A percentile compares a stretch with the other conserved stretches of the same genome.
These are phyloP conservation scores for Calocybe gangraenosa DNA, from an alignment of 768 basidiomycete genomes.

Conservation along the genomic window DNA sequence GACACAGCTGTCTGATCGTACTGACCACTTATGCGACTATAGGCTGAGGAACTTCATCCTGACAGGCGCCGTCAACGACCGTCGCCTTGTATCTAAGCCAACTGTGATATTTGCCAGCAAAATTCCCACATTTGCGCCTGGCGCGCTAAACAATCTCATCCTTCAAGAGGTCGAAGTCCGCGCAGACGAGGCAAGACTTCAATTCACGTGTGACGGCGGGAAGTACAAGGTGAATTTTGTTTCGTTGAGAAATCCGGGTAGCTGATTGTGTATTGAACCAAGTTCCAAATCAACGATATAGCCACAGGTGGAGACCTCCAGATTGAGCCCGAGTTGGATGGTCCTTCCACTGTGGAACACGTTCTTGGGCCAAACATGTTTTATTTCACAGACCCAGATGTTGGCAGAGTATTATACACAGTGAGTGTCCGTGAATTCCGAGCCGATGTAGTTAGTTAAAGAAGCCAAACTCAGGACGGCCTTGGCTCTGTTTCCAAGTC, in stretches of 20 bases:
- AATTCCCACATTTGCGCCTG: neutral
- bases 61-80: neutral
- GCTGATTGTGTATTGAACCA: neutral
- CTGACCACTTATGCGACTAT: neutral
- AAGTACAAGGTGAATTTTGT: neutral
- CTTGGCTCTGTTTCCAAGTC: neutral
- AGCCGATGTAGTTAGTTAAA: neutral
- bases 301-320: constrained; percentile 3
- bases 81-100: constrained; percentile 1
- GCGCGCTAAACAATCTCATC: neutral
- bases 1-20: neutral
- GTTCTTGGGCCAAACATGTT: constrained; percentile 4
- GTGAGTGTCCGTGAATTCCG: neutral
- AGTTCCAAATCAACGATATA: constrained; percentile 6
- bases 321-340: constrained; percentile 1
- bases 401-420: neutral
- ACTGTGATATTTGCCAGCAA: constrained; percentile 1
- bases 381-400: neutral
- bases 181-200: neutral
- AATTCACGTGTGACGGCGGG: neutral
- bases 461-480: neutral
- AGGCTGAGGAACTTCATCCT: neutral
- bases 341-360: neutral
- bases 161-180: neutral
- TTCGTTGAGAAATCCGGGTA: too few relatives aligned